Evolutionary conservation across 2,329 filamentous ascomycete genomes (phyloP).

Genomic region (Venturiaceae sp.): DNA sequence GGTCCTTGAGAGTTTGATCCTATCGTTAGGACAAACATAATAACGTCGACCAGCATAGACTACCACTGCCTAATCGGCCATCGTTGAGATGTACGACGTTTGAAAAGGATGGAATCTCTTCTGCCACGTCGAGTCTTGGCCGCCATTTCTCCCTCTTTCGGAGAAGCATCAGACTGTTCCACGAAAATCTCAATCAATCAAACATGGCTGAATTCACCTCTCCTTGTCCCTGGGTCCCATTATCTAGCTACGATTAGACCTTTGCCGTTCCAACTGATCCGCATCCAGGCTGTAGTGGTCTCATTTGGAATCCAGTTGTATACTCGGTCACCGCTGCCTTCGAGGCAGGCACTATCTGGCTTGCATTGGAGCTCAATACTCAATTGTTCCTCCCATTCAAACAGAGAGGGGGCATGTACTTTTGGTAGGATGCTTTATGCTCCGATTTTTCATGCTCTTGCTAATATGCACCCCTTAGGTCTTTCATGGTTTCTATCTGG

Average conservation of each 20-base stretch:
- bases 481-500: neutral
- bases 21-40: too few relatives aligned
- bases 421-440: neutral
- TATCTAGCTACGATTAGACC: neutral
- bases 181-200: too few relatives aligned
- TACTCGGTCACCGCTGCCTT: neutral
- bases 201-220: too few relatives aligned
- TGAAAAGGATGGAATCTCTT: too few relatives aligned
- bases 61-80: too few relatives aligned
- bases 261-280: too few relatives aligned
- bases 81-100: too few relatives aligned
- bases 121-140: too few relatives aligned
- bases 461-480: neutral
- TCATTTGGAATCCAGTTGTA: neutral
- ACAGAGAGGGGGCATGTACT: neutral
- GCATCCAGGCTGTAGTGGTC: neutral
- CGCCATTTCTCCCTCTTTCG: too few relatives aligned
- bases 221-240: neutral
- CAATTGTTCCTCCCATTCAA: neutral
- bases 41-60: too few relatives aligned
- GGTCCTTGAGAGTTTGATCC: too few relatives aligned
- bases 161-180: too few relatives aligned
- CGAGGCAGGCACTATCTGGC: neutral
- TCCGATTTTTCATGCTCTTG: neutral
- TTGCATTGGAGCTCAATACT: neutral